phyloP scores from a whole-genome alignment of 495 filamentous ascomycete species.

The Evernia prunastri region DNA sequence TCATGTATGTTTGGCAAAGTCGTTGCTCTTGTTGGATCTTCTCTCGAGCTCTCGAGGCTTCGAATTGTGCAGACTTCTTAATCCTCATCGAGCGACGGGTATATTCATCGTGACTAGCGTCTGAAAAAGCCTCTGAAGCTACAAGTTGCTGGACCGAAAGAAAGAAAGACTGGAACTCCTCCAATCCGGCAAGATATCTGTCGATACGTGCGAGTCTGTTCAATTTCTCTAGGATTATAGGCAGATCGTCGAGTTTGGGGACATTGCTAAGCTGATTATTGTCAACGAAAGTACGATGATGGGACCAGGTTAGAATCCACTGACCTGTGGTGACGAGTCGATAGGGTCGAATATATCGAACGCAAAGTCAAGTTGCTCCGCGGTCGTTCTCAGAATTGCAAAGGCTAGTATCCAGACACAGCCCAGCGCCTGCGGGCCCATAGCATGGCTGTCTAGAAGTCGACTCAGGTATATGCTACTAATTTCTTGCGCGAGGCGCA shows the following conservation, averaged over 20 bases:
- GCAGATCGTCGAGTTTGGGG: conserved; percentile 6
- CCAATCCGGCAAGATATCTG: conserved; percentile 17
- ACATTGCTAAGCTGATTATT: neutral
- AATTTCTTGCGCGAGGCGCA: conserved; percentile 7
- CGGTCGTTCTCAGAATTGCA: conserved; percentile 14
- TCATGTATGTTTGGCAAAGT: conserved; percentile 20
- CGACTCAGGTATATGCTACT: neutral
- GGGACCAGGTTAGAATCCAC: neutral
- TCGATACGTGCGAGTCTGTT: conserved; percentile 16
- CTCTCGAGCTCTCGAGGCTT: conserved; percentile 13
- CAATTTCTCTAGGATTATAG: conserved; percentile 15
- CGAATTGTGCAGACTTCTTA: conserved; percentile 6
- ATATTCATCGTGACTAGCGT: neutral
- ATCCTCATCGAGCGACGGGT: neutral
- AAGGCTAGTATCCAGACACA: conserved; percentile 20
- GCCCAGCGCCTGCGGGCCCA: conserved; percentile 14
- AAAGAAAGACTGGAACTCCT: conserved; percentile 19
- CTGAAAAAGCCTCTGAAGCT: neutral
- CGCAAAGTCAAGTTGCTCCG: conserved; percentile 21
- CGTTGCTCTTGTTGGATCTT: conserved; percentile 20
- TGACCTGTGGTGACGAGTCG: conserved; percentile 6
- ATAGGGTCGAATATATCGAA: conserved; percentile 20
- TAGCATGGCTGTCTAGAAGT: conserved; percentile 9
- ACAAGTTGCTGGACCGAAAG: conserved; percentile 11
- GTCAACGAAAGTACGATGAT: neutral